Conservation (phyloP, 2,329 filamentous ascomycete species). For the Trichoderma cornu-damae region DNA sequence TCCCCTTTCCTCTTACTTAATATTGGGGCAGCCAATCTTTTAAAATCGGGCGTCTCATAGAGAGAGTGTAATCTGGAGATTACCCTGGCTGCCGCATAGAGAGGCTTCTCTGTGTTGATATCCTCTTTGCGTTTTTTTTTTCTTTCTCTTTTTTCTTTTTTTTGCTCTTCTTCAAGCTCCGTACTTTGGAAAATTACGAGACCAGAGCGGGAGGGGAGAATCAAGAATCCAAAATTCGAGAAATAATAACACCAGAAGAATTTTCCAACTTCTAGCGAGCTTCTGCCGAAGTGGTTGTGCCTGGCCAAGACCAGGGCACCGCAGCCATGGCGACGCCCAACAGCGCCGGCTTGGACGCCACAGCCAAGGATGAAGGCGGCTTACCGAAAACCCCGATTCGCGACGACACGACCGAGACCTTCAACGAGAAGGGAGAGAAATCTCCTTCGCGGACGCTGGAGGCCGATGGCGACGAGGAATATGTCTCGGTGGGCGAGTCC, state of each 20-base stretch:
- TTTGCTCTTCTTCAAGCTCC: background rate
- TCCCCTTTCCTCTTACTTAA: background rate
- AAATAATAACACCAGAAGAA: too few species aligned
- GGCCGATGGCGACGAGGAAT: constrained; percentile 27
- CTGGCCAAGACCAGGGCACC: constrained; percentile 2
- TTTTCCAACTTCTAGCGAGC: background rate
- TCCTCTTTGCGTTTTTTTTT: too few species aligned
- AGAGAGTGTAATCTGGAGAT: background rate
- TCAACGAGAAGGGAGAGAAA: constrained; percentile 35
- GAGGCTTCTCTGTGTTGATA: background rate
- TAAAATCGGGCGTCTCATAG: background rate
- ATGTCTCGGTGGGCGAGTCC: constrained; percentile 22
- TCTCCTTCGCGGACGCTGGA: constrained; percentile 27
- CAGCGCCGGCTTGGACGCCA: constrained; percentile 45
- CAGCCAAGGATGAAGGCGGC: constrained; percentile 37
- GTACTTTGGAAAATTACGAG: too few species aligned
- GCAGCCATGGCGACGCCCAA: constrained; percentile 19
- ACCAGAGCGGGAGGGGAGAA: too few species aligned
- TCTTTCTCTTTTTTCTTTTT: background rate
- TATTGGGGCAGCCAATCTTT: constrained; percentile 1
- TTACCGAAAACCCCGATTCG: constrained; percentile 25
- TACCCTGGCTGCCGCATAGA: background rate
- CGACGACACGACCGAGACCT: constrained; percentile 30
- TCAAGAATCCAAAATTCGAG: background rate
- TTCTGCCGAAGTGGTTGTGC: background rate